Percentiles rank a stretch among this genome's conserved stretches.
These are phyloP conservation scores for Phialophora chinensis DNA, from an alignment of 2,329 filamentous ascomycete genomes.

Conservation along the genomic window DNA sequence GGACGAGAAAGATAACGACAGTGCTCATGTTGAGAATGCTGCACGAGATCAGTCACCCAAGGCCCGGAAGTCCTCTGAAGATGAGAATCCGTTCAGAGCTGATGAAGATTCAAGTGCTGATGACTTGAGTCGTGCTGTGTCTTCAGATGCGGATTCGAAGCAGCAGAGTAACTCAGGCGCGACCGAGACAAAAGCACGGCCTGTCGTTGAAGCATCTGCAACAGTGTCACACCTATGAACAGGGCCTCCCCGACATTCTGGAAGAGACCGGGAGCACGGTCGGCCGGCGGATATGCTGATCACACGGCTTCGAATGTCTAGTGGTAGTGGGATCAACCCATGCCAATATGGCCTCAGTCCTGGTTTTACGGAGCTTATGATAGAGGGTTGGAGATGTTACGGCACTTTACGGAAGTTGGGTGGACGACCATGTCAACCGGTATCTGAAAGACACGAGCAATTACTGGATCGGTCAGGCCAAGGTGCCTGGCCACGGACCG, in stretches of 20 bases:
- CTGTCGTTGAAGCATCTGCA: constrained; percentile 18
- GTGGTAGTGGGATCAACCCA: background rate
- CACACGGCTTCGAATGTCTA: background rate
- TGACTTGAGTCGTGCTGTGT: constrained; percentile 13
- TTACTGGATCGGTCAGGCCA: background rate
- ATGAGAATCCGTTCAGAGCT: constrained; percentile 4
- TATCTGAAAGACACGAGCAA: background rate
- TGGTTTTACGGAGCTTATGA: background rate
- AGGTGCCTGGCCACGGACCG: too few species aligned
- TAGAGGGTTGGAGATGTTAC: background rate
- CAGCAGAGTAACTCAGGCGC: constrained; percentile 12
- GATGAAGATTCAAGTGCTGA: constrained; percentile 15
- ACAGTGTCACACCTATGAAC: constrained; percentile 27
- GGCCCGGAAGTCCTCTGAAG: constrained; percentile 7
- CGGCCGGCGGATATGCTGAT: background rate
- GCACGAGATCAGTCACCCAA: constrained; percentile 22
- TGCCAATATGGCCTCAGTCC: background rate
- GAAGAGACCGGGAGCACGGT: background rate
- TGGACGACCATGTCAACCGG: background rate
- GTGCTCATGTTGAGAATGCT: constrained; percentile 47
- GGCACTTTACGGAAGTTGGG: background rate
- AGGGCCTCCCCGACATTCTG: background rate
- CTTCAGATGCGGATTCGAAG: constrained; percentile 22
- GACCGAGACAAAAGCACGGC: constrained; percentile 16
- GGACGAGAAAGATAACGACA: constrained; percentile 57